These are phyloP conservation scores for Geranium rotundifolium DNA, from an alignment of 345 rosid species.

Conservation along the genomic window DNA sequence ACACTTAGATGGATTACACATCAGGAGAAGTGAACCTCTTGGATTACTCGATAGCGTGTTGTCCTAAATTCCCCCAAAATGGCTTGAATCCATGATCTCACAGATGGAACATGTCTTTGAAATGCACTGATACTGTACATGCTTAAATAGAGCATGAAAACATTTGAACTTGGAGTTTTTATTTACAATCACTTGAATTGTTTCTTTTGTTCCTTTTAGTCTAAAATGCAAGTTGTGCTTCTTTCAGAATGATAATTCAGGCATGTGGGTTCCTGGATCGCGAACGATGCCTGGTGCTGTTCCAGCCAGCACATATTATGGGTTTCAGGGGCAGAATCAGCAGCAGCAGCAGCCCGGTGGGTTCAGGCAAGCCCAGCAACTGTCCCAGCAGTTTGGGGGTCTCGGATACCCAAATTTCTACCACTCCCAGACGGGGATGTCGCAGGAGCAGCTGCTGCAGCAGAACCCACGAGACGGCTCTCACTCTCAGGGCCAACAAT, in stretches of 20 bases:
- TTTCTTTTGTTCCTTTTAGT: too few species aligned
- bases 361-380: conserved; percentile 78
- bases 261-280: conserved; percentile 75
- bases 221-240: conserved; percentile 8
- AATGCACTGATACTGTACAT: too few species aligned
- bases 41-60: too few species aligned
- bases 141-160: too few species aligned
- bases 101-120: too few species aligned
- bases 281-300: conserved; percentile 66
- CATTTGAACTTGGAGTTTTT: too few species aligned
- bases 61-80: too few species aligned
- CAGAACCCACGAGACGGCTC: conserved; percentile 69
- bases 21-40: too few species aligned
- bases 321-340: conserved; percentile 85
- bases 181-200: too few species aligned
- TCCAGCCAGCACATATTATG: conserved; percentile 68
- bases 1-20: too few species aligned
- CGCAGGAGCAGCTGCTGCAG: conserved; percentile 49
- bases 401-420: conserved; percentile 79
- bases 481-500: conserved; percentile 54
- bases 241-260: conserved; percentile 69
- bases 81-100: too few species aligned
- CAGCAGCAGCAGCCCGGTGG: conserved; percentile 51
- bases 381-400: conserved; percentile 69
- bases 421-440: conserved; percentile 54